phyloP scores from a whole-genome alignment of 768 basidiomycete genomes.

The Agaricus blazei region DNA sequence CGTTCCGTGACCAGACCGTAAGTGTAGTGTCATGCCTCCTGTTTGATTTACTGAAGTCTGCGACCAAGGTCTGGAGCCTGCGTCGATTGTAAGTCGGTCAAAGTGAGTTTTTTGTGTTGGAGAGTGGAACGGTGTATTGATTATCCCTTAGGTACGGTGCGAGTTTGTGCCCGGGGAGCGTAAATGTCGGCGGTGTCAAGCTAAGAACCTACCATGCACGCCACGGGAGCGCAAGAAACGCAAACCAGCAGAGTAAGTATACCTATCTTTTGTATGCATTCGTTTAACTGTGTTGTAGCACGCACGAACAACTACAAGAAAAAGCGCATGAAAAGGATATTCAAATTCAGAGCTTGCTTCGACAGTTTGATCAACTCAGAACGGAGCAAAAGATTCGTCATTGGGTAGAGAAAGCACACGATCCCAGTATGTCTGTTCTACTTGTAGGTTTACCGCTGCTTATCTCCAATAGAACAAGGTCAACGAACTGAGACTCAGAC shows the following conservation, averaged over 20 bases:
- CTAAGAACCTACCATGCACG: slow-evolving; percentile 40
- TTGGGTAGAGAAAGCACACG: slow-evolving; percentile 31
- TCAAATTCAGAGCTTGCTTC: slow-evolving; percentile 39
- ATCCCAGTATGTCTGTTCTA: neutral
- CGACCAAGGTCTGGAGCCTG: slow-evolving; percentile 42
- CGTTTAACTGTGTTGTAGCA: slow-evolving; percentile 24
- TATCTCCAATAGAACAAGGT: too few species aligned
- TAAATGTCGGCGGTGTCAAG: slow-evolving; percentile 44
- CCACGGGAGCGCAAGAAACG: slow-evolving; percentile 50
- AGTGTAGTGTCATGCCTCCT: neutral
- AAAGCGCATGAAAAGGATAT: slow-evolving; percentile 39
- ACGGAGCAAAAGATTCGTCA: slow-evolving; percentile 35
- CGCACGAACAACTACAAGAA: slow-evolving; percentile 50
- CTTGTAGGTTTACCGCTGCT: neutral
- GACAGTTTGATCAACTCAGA: slow-evolving; percentile 36
- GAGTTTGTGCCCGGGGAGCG: slow-evolving; percentile 40
- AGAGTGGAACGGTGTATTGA: neutral
- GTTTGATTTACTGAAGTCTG: neutral
- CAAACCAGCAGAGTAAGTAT: slow-evolving; percentile 48
- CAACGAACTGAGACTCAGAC: slow-evolving; percentile 3
- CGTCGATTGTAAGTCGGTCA: slow-evolving; percentile 54
- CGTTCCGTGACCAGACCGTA: slow-evolving; percentile 5
- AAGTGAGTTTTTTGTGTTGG: slow-evolving; percentile 23
- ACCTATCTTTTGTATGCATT: neutral
- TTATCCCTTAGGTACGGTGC: slow-evolving; percentile 40